Base-by-base conservation (phyloP, 805 yeast genomes). In the Wickerhamomyces queroliae region DNA sequence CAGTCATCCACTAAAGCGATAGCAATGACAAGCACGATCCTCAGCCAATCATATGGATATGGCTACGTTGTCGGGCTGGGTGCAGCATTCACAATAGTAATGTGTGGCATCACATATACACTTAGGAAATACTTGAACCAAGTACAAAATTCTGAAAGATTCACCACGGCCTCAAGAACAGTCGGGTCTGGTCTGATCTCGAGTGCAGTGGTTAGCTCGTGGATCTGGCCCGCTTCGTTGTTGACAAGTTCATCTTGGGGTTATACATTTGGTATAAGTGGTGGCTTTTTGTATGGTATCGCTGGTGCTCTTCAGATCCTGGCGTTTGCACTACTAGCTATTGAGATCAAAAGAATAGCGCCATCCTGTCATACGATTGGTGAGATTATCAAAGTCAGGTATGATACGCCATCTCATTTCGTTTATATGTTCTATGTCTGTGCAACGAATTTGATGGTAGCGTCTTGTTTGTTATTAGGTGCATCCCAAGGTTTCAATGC, bases 171-270 rank as follows among this genome's bases (percentile, higher is more conserved):
- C 15, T 56, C 62, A 3, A 58, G 77, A 47, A 48, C 61, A 10
- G 69, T 71, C 22, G 58, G 55, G 19, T 47, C 64, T 9, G 76
- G 76, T 16, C 49, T 72, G n/a, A 66, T 69, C 19, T 61, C 70
- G 4, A 63, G 72, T 1, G 66, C 72, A 11, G 66, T 65, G 4
- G 72, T 70, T 10, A 36, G 68, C 9, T 62, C 72, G 1, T 72
- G 77, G 76, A 66, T 70, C 19, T 69, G 74, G 71, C 67, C 70
- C 7, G 66, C 68, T 34, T 69, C 66, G 22, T 54, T 63, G 33
- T 55, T 62, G 32, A 50, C 61, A 9, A 62, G 70, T 4, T 60
- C 67, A 2, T 52, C 63, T 3, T 59, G 69, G 69, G 53, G 64
- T 29, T 72, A 71, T 44, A 37, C 51, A 5, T 60, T 66, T 46